These are phyloP conservation scores for Decorospora gaudefroyi DNA, from an alignment of 2,329 filamentous ascomycete genomes.

Conservation along the genomic window DNA sequence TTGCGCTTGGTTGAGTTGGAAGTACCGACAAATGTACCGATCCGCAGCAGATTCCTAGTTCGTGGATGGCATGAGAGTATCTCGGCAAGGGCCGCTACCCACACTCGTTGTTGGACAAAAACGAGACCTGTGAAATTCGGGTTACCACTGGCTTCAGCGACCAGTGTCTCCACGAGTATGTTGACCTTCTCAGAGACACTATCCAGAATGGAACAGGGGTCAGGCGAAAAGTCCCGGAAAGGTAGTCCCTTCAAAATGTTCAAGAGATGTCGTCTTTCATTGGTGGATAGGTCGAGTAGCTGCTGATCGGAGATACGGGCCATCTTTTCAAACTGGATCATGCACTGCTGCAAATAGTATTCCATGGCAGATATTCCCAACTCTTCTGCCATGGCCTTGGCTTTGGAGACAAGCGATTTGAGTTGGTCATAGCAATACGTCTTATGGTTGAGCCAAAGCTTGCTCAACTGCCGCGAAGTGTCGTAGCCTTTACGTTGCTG, in stretches of 20 bases:
- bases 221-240: slow-evolving; percentile 1
- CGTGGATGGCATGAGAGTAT: slow-evolving; percentile 42
- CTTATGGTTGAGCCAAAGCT: slow-evolving; percentile 36
- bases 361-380: slow-evolving; percentile 47
- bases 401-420: slow-evolving; percentile 39
- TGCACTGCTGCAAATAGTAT: slow-evolving; percentile 49
- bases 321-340: slow-evolving; percentile 33
- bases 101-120: slow-evolving; percentile 54
- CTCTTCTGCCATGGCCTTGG: slow-evolving; percentile 43
- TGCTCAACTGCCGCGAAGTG: slow-evolving; percentile 28
- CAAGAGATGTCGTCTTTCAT: slow-evolving; percentile 46
- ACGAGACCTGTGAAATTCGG: slow-evolving; percentile 50
- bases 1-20: slow-evolving; percentile 51
- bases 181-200: slow-evolving; percentile 45
- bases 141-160: slow-evolving; percentile 34
- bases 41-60: slow-evolving; percentile 42
- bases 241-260: slow-evolving; percentile 26
- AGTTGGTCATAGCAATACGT: slow-evolving; percentile 51
- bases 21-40: slow-evolving; percentile 60
- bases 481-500: slow-evolving; percentile 31
- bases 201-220: slow-evolving; percentile 18
- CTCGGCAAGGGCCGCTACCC: slow-evolving; percentile 50
- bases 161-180: slow-evolving; percentile 45
- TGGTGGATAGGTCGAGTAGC: slow-evolving; percentile 37
- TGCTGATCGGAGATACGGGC: slow-evolving; percentile 25